Evolutionary conservation across 306 rosid genomes (phyloP).

Genomic region (Prunus fruticosa): DNA sequence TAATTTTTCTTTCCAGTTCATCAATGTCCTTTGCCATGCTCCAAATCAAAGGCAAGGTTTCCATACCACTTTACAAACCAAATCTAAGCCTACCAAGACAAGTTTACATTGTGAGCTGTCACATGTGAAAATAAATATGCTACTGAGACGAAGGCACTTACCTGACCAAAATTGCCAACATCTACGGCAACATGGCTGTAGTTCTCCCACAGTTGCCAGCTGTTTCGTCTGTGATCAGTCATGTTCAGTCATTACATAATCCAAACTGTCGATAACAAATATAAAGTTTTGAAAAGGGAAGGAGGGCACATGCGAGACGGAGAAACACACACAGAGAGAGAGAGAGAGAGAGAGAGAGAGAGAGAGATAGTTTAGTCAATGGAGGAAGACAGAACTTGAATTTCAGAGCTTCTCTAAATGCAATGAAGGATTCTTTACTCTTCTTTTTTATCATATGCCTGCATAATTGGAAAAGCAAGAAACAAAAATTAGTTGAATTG

Average conservation of each 20-base stretch:
- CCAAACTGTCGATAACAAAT: slow-evolving; percentile 15
- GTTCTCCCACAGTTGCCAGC: slow-evolving; percentile 98
- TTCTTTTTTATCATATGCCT: slow-evolving; percentile 90
- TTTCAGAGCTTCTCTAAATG: slow-evolving; percentile 90
- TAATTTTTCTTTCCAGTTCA: background rate
- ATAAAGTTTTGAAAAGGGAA: background rate
- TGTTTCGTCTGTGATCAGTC: slow-evolving; percentile 68
- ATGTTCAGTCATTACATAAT: slow-evolving; percentile 30
- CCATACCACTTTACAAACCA: background rate
- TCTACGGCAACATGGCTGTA: slow-evolving; percentile 86
- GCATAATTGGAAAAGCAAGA: slow-evolving; percentile 36
- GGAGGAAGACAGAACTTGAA: slow-evolving; percentile 61
- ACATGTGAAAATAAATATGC: background rate
- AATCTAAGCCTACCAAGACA: background rate
- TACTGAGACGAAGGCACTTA: slow-evolving; percentile 12
- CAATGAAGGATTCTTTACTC: slow-evolving; percentile 86
- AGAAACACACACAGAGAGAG: no score
- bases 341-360: background rate
- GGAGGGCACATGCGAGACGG: background rate
- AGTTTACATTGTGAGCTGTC: background rate
- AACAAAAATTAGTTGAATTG: background rate
- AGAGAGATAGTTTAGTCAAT: background rate
- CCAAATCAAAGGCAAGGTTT: background rate
- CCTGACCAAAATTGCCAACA: slow-evolving; percentile 78
- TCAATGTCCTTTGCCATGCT: background rate